These are phyloP conservation scores for Roridomyces roridus DNA, from an alignment of 768 basidiomycete genomes.

Conservation along the genomic window DNA sequence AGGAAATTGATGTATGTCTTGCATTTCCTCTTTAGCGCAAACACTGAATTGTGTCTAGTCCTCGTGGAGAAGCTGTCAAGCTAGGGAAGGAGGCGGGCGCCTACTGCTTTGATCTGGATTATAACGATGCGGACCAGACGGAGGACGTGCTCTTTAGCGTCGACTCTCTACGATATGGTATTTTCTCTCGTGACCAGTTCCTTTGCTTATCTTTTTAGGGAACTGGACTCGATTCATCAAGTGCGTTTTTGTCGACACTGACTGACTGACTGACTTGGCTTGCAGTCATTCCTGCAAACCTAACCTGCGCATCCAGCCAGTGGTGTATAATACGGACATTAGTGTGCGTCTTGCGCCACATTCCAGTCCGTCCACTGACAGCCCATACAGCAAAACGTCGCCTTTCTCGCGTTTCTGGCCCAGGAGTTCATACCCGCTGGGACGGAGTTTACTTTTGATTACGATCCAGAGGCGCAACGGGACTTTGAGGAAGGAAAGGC, in stretches of 20 bases:
- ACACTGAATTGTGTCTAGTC: background rate
- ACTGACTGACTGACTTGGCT: background rate
- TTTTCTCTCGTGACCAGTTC: background rate
- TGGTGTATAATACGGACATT: slow-evolving; percentile 20
- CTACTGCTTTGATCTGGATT: slow-evolving; percentile 31
- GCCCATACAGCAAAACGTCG: slow-evolving; percentile 20
- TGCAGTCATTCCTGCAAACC: slow-evolving; percentile 33
- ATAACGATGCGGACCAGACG: slow-evolving; percentile 8
- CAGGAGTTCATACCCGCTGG: slow-evolving; percentile 19
- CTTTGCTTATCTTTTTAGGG: slow-evolving; percentile 18
- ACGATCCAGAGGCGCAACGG: slow-evolving; percentile 20
- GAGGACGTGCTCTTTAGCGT: slow-evolving; percentile 8
- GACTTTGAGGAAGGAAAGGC: too few relatives aligned
- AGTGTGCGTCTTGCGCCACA: background rate
- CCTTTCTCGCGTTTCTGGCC: slow-evolving; percentile 32
- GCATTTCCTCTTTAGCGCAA: background rate
- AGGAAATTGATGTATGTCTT: slow-evolving; percentile 20
- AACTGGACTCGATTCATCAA: slow-evolving; percentile 37
- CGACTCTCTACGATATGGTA: slow-evolving; percentile 16
- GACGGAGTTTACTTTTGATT: slow-evolving; percentile 32
- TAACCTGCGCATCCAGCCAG: slow-evolving; percentile 22
- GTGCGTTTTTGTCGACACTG: slow-evolving; percentile 18
- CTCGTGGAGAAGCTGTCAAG: slow-evolving; percentile 1
- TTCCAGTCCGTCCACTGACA: too few relatives aligned
- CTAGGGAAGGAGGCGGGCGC: slow-evolving; percentile 2